Evolutionary conservation across 73 alveolate genomes (phyloP).

Genomic region (Diophrys appendiculata): DNA sequence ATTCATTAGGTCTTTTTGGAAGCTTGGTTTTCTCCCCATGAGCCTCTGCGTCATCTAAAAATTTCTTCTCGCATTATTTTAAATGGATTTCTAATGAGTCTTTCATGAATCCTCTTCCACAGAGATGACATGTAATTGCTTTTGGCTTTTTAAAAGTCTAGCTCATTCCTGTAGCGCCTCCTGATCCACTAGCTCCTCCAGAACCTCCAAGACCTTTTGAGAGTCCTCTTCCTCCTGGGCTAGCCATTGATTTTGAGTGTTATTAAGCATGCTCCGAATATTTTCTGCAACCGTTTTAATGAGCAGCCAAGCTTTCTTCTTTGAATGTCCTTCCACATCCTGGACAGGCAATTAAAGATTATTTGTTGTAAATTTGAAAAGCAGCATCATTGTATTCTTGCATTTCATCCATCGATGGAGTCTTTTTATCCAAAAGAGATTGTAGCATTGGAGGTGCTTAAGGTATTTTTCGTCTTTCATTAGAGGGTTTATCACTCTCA

Average conservation of each 20-base stretch:
- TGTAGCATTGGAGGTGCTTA: conserved; percentile 1
- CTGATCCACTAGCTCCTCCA: conserved; percentile 8
- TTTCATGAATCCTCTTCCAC: conserved; percentile 90
- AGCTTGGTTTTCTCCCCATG: conserved; percentile 56
- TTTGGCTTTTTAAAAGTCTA: conserved; percentile 21
- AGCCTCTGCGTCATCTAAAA: conserved; percentile 55
- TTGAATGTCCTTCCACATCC: conserved; percentile 90
- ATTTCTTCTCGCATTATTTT: conserved; percentile 42
- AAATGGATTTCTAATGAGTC: conserved; percentile 74
- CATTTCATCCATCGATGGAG: background rate
- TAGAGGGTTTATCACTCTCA: conserved; percentile 68
- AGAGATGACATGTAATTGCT: conserved; percentile 68
- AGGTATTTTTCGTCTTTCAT: conserved; percentile 63
- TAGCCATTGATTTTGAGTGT: no score
- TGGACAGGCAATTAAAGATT: conserved; percentile 62
- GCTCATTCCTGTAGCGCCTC: background rate
- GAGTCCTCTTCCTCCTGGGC: no score
- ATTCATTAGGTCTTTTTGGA: conserved; percentile 60
- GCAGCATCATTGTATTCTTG: no score
- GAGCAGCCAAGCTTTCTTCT: conserved; percentile 80
- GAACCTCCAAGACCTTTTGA: background rate
- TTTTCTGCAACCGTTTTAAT: conserved; percentile 37
- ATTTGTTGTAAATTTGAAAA: no score
- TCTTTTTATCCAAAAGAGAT: background rate
- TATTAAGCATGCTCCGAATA: no score